Conservation (phyloP, 2,329 filamentous ascomycete species). For the Sporothrix inflata region DNA sequence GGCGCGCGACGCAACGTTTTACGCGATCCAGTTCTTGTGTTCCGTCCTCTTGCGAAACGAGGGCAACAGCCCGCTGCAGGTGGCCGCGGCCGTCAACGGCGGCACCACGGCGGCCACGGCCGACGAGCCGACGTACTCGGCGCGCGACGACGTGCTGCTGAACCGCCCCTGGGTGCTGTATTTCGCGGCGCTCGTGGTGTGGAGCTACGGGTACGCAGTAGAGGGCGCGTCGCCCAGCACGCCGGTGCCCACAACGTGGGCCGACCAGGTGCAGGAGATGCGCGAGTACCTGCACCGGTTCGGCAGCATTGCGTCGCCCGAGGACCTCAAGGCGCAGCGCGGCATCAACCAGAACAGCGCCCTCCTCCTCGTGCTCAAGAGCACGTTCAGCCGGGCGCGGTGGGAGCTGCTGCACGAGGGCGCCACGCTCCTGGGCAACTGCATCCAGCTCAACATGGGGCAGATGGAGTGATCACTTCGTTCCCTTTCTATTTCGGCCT, state of each 20-base stretch:
- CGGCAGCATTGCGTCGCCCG: constrained; percentile 71
- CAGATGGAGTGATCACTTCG: constrained; percentile 5
- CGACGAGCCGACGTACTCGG: constrained; percentile 62
- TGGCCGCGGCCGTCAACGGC: constrained; percentile 33
- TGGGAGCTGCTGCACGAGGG: constrained; percentile 95
- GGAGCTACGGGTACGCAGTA: constrained; percentile 90
- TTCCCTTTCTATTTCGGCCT: neutral
- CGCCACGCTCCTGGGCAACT: constrained; percentile 76
- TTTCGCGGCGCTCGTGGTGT: constrained; percentile 88
- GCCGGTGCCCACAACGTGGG: constrained; percentile 58
- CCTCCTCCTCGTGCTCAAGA: constrained; percentile 77
- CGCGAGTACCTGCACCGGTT: constrained; percentile 73
- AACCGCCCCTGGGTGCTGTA: constrained; percentile 96
- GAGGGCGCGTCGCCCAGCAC: constrained; percentile 71
- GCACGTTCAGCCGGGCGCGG: constrained; percentile 78
- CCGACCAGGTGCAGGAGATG: constrained; percentile 77
- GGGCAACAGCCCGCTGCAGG: constrained; percentile 42
- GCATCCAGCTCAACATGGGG: constrained; percentile 63
- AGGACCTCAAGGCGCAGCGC: constrained; percentile 72
- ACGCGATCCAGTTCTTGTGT: constrained; percentile 84
- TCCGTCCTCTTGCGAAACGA: constrained; percentile 75
- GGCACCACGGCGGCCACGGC: constrained; percentile 34
- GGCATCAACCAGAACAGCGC: constrained; percentile 84
- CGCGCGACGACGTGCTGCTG: constrained; percentile 83
- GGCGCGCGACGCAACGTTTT: constrained; percentile 88